Base-by-base conservation (phyloP, 2,329 filamentous ascomycete species). In the Leptographium wingfieldii region DNA sequence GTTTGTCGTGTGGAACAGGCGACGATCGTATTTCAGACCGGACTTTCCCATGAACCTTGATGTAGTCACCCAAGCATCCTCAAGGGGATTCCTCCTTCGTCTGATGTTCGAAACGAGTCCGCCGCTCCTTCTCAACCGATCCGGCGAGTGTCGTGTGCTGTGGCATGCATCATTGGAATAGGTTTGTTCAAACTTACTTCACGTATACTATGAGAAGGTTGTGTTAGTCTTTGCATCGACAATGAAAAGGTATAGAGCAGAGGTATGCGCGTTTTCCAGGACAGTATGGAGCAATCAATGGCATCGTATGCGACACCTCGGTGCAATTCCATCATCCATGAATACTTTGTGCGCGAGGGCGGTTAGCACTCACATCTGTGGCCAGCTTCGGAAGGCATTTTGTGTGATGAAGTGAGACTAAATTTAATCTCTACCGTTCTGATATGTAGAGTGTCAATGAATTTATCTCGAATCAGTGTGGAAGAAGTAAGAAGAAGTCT, bases 301-400 rank as follows among this genome's bases (percentile, higher is more conserved):
- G 80, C 71, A 80, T 77, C 68, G 25, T 43, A 12, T 7, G 10
- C 22, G 22, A 27, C 55, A 31, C 31, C 14, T 40, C n/a, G 33
- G n/a, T 25, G 31, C 22, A n/a, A 9, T n/a, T 33, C n/a, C 16
- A 35, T 35, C 52, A 35, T 19, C 16, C 27, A 22, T 22, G 31
- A 19, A 27, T 6, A 33, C 33, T 33, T 33, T 29, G 40, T 57
- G 40, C 35, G 56, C 31, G 56, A 31, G 33, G 46, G 12, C 19
- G 14, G 12, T 40, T 12, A 38, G 59, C 68, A 88, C 88, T 88
- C 80, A 92, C 88, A 81, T 87, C 88, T 85, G 85, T 92, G 87
- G 79, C 88, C 88, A 75, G 86, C 81, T 84, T 90, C 87, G 74
- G 88, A 86, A 87, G 87, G 84, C 88, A 94, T 94, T 77, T 83